Evolutionary conservation across 2,329 filamentous ascomycete genomes (phyloP).

Genomic region (Mycosphaerella arachidis): DNA sequence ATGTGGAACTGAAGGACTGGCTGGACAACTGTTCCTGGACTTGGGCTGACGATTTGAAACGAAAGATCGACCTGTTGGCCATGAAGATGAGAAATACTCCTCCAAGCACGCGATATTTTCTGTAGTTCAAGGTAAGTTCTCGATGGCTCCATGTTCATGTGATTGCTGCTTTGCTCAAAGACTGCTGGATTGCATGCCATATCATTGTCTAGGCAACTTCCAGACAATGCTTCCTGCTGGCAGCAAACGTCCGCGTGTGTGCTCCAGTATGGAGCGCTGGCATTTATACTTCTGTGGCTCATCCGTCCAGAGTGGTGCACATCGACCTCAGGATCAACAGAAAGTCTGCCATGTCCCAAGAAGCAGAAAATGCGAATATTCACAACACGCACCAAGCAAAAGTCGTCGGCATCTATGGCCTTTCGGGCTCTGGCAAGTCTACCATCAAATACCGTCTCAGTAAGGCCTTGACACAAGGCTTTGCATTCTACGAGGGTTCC

Average conservation of each 20-base stretch:
- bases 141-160: too few species aligned
- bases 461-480: slow-evolving; percentile 33
- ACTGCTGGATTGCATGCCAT: background rate
- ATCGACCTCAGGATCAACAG: too few species aligned
- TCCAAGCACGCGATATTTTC: too few species aligned
- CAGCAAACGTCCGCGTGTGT: background rate
- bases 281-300: background rate
- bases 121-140: too few species aligned
- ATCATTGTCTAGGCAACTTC: background rate
- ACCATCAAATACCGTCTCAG: slow-evolving; percentile 41
- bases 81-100: too few species aligned
- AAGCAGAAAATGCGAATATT: background rate
- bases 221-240: background rate
- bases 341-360: background rate
- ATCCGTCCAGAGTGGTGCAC: background rate
- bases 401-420: slow-evolving; percentile 54
- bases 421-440: slow-evolving; percentile 54
- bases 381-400: slow-evolving; percentile 5
- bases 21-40: too few species aligned
- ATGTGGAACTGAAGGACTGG: too few species aligned
- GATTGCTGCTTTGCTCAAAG: too few species aligned
- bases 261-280: background rate
- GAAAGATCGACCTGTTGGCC: too few species aligned
- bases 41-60: too few species aligned
- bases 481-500: slow-evolving; percentile 52